A percentile compares a stretch with the other conserved stretches of the same genome.
Conservation (phyloP, 192 early-diverging fungal species). For the Jimgerdemannia lactiflua region DNA sequence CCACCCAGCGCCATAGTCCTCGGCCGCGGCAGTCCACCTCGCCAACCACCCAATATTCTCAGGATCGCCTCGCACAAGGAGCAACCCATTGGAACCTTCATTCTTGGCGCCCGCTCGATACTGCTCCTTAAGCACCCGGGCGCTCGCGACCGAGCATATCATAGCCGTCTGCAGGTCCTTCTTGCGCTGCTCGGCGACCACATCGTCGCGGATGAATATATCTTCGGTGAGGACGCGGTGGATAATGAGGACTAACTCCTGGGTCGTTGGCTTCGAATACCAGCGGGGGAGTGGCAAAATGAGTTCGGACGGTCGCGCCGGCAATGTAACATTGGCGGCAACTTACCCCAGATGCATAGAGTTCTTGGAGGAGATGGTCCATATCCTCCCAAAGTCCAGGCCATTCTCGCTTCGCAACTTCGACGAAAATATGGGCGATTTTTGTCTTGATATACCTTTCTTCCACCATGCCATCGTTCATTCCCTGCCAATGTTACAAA, state of each 20-base stretch:
- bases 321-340: not conserved
- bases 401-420: conserved; percentile 60
- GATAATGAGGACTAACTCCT: conserved; percentile 54
- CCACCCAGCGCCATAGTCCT: conserved; percentile 25
- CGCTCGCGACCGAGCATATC: conserved; percentile 50
- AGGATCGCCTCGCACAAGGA: conserved; percentile 45
- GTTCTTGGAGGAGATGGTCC: conserved; percentile 39
- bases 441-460: conserved; percentile 59
- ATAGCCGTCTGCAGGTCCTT: conserved; percentile 52
- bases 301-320: not conserved
- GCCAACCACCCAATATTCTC: conserved; percentile 59
- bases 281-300: not conserved
- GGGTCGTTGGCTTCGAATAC: conserved; percentile 32
- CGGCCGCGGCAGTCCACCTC: conserved; percentile 24
- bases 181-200: conserved; percentile 54
- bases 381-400: conserved; percentile 58
- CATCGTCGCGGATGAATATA: conserved; percentile 57
- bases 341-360: conserved; percentile 43
- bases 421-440: conserved; percentile 51
- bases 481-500: conserved; percentile 24
- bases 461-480: conserved; percentile 31
- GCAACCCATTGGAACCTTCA: conserved; percentile 21
- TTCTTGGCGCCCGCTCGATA: conserved; percentile 44
- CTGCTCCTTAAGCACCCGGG: conserved; percentile 31
- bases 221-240: conserved; percentile 58